A percentile compares a stretch with the other conserved stretches of the same genome.
These are phyloP conservation scores for Tripterygium wilfordii DNA, from an alignment of 177 flowering plant genomes.

Conservation along the genomic window DNA sequence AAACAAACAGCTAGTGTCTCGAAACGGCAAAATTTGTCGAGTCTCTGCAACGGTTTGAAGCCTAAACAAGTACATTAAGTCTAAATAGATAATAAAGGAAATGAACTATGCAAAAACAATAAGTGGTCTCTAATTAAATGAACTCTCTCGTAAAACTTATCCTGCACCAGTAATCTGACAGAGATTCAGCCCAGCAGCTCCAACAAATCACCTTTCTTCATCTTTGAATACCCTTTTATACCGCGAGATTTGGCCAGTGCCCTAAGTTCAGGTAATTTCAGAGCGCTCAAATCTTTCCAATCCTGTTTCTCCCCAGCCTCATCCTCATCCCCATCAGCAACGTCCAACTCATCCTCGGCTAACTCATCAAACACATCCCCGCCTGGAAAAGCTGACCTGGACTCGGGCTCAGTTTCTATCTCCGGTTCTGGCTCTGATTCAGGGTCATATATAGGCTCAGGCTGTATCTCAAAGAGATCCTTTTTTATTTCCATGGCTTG, in stretches of 20 bases:
- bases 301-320: conserved; percentile 20
- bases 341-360: conserved; percentile 12
- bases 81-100: too few relatives aligned
- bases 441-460: conserved; percentile 7
- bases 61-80: too few relatives aligned
- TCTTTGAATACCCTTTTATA: conserved; percentile 73
- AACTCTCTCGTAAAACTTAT: neutral
- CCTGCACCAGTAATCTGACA: conserved; percentile 20
- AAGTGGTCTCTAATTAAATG: too few relatives aligned
- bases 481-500: conserved; percentile 20
- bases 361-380: conserved; percentile 13
- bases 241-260: conserved; percentile 80
- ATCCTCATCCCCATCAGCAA: conserved; percentile 19
- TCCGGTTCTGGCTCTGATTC: conserved; percentile 23
- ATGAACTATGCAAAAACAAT: too few relatives aligned
- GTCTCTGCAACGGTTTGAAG: too few relatives aligned
- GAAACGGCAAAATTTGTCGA: too few relatives aligned
- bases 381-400: conserved; percentile 12
- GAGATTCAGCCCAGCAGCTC: conserved; percentile 40
- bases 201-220: conserved; percentile 73
- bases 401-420: conserved; percentile 9
- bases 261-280: conserved; percentile 68
- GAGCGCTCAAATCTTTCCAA: conserved; percentile 34
- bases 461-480: conserved; percentile 15
- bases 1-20: too few relatives aligned